Base-by-base conservation (phyloP, 108 stramenopile species). In the Skeletonema costatum region DNA sequence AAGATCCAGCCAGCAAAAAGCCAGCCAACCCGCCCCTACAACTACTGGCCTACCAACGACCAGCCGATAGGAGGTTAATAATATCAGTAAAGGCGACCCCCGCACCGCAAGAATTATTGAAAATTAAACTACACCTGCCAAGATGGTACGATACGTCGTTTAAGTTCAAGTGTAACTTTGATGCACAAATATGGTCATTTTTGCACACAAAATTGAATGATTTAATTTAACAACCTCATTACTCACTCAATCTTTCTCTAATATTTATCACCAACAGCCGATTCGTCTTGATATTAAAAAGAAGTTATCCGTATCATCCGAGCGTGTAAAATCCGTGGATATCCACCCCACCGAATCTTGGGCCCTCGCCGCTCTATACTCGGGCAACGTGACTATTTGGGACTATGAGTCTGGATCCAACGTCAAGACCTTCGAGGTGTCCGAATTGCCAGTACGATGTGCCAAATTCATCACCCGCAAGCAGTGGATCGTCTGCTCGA, bases 311-410 rank as follows among this genome's bases (percentile, higher is more conserved):
- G 90, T 89, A 32, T 73, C 80, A 25, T 97, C 97, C 66, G 99
- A 99, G 75, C 95, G 99, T 39, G 98, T 99, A 38, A 99, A 99
- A 73, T 96, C 90, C 68, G 97, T 98, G 7, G 99, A 99, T 85
- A 87, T 99, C 68, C 98, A 98, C 84, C 97, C 97, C 21, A 87
- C 90, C 8, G 99, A 99, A 76, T 90, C 99, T 68, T 99, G 99
- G 99, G 97, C 98, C 14, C 84, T 99, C 60, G 91, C 93, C 12
- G 98, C 97, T 10, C 93, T 99, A 33, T 99, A 99, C 93, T 92
- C 87, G 32, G 99, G 98, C 63, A 96, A 98, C 74, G 97, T 99
- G 46, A 96, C 98, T 87, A 97, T 99, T 68, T 99, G 97, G 98
- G 97, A 99, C 80, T 97, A 94, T 64, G 92, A 96, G 75, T 75